A percentile compares a stretch with the other conserved stretches of the same genome.
Conservation (phyloP, 2,329 filamentous ascomycete genomes). For the Pestalotiopsis sp. region DNA sequence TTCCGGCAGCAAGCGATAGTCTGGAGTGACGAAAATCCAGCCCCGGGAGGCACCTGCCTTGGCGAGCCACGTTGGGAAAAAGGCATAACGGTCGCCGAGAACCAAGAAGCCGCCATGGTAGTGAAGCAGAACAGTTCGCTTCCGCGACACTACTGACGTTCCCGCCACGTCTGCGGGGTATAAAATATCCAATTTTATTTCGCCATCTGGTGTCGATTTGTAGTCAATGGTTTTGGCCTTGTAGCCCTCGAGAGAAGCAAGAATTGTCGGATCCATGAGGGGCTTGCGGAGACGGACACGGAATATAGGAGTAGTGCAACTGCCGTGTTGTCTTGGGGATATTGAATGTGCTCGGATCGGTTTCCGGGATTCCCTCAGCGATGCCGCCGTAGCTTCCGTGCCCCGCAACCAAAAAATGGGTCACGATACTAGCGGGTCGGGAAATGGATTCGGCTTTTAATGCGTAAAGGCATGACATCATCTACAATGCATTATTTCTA, state of each 20-base stretch:
- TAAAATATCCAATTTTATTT: slow-evolving; percentile 3
- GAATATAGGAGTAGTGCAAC: not conserved
- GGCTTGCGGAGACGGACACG: not conserved
- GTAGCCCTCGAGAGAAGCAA: slow-evolving; percentile 5
- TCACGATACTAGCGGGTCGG: no score
- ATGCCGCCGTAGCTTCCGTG: not conserved
- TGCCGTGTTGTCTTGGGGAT: not conserved
- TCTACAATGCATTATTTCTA: no score
- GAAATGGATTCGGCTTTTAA: no score
- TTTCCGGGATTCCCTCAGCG: not conserved
- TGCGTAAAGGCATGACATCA: no score
- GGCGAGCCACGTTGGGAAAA: slow-evolving; percentile 16
- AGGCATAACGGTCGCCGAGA: slow-evolving; percentile 16
- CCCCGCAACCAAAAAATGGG: not conserved
- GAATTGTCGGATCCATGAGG: not conserved
- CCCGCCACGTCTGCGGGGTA: not conserved
- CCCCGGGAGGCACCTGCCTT: slow-evolving; percentile 10
- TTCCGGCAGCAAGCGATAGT: slow-evolving; percentile 19
- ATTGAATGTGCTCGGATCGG: not conserved
- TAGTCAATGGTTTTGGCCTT: not conserved
- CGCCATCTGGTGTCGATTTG: slow-evolving; percentile 4
- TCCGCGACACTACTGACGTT: not conserved
- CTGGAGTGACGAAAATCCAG: slow-evolving; percentile 17
- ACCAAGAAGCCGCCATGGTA: slow-evolving; percentile 12
- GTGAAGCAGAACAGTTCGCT: slow-evolving; percentile 6